Base-by-base conservation (phyloP, 768 basidiomycete genomes). In the Phanerodontia chrysosporium region DNA sequence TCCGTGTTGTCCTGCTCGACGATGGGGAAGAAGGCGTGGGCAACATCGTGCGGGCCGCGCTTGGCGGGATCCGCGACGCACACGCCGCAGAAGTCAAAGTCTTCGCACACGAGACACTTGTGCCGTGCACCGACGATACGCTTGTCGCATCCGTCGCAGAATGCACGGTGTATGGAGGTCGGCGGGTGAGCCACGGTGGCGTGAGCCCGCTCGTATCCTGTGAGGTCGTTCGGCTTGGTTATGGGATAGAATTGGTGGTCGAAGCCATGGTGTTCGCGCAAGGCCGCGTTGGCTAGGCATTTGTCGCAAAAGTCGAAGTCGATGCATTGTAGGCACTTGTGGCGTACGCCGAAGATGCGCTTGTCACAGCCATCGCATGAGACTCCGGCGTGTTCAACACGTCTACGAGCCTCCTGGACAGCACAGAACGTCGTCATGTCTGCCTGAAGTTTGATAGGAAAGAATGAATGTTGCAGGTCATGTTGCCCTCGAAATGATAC, bases 101-200 rank as follows among this genome's bases (percentile, higher is more conserved):
- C 88, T 0, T 81, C 78, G 72, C 92, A 94, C 4, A 75, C 74
- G 81, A 90, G 84, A 73, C 92, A 94, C 77, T 92, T 92, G 73
- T 82, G 92, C 21, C 90, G 85, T 57, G 76, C 67, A 3, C 88
- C 89, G 32, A 64, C 67, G 52, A 92, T 85, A 2, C 69, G 67
- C 55, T 76, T 76, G 16, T 64, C 60, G 70, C 89, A 91, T 2
- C 80, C 75, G 63, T 89, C 74, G 63, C 90, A 92, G 2, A 21
- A 22, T 4, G 55, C 55, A 9, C 24, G 32, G 21, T 46, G 55
- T 21, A 49, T 29, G 35, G 24, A 35, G 7, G 60, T 29, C 18
- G 22, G 14, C 10, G 28, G 14, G 44, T 29, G 39, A 16, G n/a
- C 21, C 12, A 32, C 14, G 16, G 39, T 18, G 3, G 27, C 8